phyloP scores from a whole-genome alignment of 768 basidiomycete genomes.

The Hypsizygus marmoreus region DNA sequence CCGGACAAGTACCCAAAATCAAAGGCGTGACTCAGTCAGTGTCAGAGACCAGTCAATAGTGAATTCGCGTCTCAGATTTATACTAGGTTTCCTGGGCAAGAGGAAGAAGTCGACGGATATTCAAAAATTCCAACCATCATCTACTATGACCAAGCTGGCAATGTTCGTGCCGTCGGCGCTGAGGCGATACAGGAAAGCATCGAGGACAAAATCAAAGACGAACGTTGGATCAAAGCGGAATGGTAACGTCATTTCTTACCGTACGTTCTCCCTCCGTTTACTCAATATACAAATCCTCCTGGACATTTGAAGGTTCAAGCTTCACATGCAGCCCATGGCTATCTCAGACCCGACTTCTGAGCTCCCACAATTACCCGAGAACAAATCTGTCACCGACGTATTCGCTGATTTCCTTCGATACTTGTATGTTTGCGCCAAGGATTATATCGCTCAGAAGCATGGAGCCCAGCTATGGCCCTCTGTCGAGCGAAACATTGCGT shows the following conservation, averaged over 20 bases:
- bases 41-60: constrained; percentile 20
- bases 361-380: constrained; percentile 42
- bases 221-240: constrained; percentile 48
- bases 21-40: constrained; percentile 38
- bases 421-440: constrained; percentile 41
- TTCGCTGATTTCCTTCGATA: constrained; percentile 53
- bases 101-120: constrained; percentile 41
- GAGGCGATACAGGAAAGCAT: constrained; percentile 41
- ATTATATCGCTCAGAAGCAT: constrained; percentile 48
- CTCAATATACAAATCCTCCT: not conserved
- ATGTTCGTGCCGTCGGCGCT: constrained; percentile 43
- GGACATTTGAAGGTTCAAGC: too few species aligned
- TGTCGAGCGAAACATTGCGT: constrained; percentile 39
- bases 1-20: constrained; percentile 33
- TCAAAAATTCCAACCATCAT: constrained; percentile 46
- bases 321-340: too few species aligned
- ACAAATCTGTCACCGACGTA: constrained; percentile 43
- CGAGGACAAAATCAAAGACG: constrained; percentile 39
- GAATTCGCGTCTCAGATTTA: not conserved
- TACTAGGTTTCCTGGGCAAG: constrained; percentile 47
- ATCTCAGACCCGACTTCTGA: constrained; percentile 18
- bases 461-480: constrained; percentile 44
- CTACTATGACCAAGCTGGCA: constrained; percentile 44
- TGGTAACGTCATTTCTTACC: too few species aligned
- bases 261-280: too few species aligned